A percentile compares a stretch with the other conserved stretches of the same genome.
Evolutionary conservation across 176 grass and related monocot species (phyloP).

Genomic region (Avena insularis): DNA sequence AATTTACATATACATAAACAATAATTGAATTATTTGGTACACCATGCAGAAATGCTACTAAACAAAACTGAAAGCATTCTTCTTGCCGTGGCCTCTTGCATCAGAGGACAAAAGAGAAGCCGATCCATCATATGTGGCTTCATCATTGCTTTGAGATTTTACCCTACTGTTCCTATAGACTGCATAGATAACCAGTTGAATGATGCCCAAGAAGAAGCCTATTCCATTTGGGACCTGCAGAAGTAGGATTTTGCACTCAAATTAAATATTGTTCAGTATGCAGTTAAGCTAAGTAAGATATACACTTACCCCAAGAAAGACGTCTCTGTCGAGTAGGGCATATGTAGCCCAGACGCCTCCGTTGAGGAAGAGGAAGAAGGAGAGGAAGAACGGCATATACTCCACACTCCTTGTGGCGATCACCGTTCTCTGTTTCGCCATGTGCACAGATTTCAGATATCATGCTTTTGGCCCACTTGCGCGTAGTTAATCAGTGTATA

Average conservation of each 20-base stretch:
- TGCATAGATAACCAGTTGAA: slow-evolving; percentile 67
- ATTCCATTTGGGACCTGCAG: slow-evolving; percentile 73
- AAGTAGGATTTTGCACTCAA: no score
- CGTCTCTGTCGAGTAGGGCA: slow-evolving; percentile 57
- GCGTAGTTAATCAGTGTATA: not conserved
- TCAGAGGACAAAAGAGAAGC: slow-evolving; percentile 25
- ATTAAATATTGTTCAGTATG: no score
- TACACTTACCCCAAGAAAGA: slow-evolving; percentile 63
- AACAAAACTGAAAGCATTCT: no score
- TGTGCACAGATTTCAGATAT: not conserved
- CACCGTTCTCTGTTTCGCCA: slow-evolving; percentile 56
- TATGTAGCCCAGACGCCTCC: slow-evolving; percentile 67
- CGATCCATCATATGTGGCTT: slow-evolving; percentile 21
- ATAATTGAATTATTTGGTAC: no score
- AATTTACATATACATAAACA: no score
- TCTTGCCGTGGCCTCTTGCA: no score
- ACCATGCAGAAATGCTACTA: no score
- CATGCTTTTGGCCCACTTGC: not conserved
- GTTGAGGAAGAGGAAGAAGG: slow-evolving; percentile 80
- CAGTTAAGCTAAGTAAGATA: not conserved
- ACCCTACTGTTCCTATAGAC: slow-evolving; percentile 54
- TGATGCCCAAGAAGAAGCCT: slow-evolving; percentile 67
- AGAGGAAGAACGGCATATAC: slow-evolving; percentile 86
- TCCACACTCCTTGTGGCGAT: slow-evolving; percentile 68
- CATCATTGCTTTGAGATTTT: slow-evolving; percentile 15